Evolutionary conservation across 164 flowering plant genomes (phyloP).

Genomic region (Vitis amurensis): DNA sequence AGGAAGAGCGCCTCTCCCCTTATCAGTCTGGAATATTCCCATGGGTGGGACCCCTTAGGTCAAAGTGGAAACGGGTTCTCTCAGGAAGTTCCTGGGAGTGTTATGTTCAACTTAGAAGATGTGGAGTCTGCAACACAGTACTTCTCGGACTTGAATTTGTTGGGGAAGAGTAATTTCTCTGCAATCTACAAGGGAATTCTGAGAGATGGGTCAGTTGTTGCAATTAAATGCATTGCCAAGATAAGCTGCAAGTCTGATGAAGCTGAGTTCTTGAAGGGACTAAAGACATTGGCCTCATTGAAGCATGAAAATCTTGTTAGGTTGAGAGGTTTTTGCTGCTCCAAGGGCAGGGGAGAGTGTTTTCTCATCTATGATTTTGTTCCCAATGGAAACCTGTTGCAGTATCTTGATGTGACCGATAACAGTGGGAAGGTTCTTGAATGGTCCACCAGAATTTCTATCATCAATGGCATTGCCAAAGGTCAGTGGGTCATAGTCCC

Average conservation of each 20-base stretch:
- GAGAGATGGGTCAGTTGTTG: slow-evolving; percentile 82
- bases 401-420: slow-evolving; percentile 64
- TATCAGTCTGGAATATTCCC: slow-evolving; percentile 78
- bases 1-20: slow-evolving; percentile 78
- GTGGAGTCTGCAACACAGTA: slow-evolving; percentile 89
- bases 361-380: slow-evolving; percentile 83
- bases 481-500: slow-evolving; percentile 39
- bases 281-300: slow-evolving; percentile 65
- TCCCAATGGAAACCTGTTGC: slow-evolving; percentile 67
- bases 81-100: slow-evolving; percentile 65
- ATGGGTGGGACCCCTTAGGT: slow-evolving; percentile 89
- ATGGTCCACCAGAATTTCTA: slow-evolving; percentile 79
- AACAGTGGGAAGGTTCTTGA: slow-evolving; percentile 56
- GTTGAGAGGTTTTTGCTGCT: slow-evolving; percentile 91
- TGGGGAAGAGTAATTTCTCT: slow-evolving; percentile 80
- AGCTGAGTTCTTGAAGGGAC: slow-evolving; percentile 76
- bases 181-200: slow-evolving; percentile 68
- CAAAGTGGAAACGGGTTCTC: slow-evolving; percentile 42
- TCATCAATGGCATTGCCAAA: slow-evolving; percentile 84
- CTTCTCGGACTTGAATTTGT: slow-evolving; percentile 75
- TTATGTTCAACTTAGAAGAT: slow-evolving; percentile 73
- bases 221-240: slow-evolving; percentile 75
- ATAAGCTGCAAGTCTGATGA: slow-evolving; percentile 87
- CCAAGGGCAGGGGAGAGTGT: slow-evolving; percentile 90
- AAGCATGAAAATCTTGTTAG: slow-evolving; percentile 77